phyloP scores from a whole-genome alignment of 352 stramenopile genomes.

The Phytopythium aichiense region DNA sequence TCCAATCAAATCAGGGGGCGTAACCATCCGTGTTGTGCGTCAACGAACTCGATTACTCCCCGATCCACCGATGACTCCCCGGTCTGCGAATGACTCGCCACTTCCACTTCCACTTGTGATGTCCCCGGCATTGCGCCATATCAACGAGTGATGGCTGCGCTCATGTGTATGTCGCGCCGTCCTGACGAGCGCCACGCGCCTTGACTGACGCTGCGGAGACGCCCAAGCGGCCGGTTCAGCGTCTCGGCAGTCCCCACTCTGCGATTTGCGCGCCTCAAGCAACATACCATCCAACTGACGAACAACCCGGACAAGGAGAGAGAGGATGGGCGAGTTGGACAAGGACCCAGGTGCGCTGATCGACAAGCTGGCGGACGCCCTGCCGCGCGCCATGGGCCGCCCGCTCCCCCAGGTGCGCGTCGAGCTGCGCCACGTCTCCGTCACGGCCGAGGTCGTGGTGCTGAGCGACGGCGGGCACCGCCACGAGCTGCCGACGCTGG shows the following conservation, averaged over 20 bases:
- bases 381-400: conserved; percentile 11
- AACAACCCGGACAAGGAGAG: not conserved
- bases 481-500: conserved; percentile 24
- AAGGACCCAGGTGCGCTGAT: conserved; percentile 18
- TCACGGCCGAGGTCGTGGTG: conserved; percentile 11
- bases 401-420: conserved; percentile 16
- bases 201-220: not conserved
- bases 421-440: conserved; percentile 3
- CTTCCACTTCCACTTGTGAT: not conserved
- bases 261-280: not conserved
- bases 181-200: not conserved
- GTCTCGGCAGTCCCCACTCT: not conserved
- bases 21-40: not conserved
- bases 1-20: not conserved
- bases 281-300: not conserved
- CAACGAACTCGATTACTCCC: not conserved
- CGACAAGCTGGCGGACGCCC: conserved; percentile 12
- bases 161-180: not conserved
- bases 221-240: not conserved
- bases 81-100: not conserved
- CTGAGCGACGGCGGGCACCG: not conserved
- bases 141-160: not conserved
- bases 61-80: not conserved
- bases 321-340: conserved; percentile 10
- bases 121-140: not conserved